phyloP scores from a whole-genome alignment of 495 filamentous ascomycete genomes.

The Talaromyces borbonicus region DNA sequence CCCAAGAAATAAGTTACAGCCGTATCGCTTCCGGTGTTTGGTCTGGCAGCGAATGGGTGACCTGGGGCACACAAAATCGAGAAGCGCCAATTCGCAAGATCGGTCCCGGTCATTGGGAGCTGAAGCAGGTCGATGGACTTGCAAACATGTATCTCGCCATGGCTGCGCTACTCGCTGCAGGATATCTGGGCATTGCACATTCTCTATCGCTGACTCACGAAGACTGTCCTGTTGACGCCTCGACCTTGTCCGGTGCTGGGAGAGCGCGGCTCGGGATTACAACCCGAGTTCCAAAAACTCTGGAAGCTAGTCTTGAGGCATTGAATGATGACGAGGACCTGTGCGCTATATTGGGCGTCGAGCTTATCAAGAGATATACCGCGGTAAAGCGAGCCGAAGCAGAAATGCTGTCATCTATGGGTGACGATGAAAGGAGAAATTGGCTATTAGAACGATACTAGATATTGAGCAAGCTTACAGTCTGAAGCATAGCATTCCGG shows the following conservation, averaged over 20 bases:
- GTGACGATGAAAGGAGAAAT: slow-evolving; percentile 35
- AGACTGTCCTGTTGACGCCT: slow-evolving; percentile 43
- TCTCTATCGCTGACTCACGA: slow-evolving; percentile 35
- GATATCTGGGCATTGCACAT: slow-evolving; percentile 47
- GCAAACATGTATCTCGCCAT: slow-evolving; percentile 37
- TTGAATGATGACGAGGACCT: slow-evolving; percentile 37
- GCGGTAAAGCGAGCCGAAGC: slow-evolving; percentile 48
- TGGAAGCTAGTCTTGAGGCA: slow-evolving; percentile 43
- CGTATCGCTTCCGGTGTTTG: slow-evolving; percentile 43
- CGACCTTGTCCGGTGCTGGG: slow-evolving; percentile 27
- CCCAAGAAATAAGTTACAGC: slow-evolving; percentile 31
- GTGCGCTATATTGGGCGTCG: slow-evolving; percentile 34
- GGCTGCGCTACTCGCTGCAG: slow-evolving; percentile 56
- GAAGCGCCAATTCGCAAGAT: slow-evolving; percentile 36
- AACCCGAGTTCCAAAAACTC: slow-evolving; percentile 38
- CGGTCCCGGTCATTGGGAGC: slow-evolving; percentile 26
- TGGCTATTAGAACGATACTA: slow-evolving; percentile 53
- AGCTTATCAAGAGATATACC: slow-evolving; percentile 49
- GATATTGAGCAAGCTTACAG: no score
- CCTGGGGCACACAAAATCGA: slow-evolving; percentile 37
- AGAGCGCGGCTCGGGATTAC: slow-evolving; percentile 43
- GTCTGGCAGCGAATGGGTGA: slow-evolving; percentile 38
- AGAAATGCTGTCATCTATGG: slow-evolving; percentile 37
- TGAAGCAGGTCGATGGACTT: slow-evolving; percentile 31
- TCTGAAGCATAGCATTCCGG: no score